These are phyloP conservation scores for Ophiostoma ulmi DNA, from an alignment of 2,329 filamentous ascomycete genomes.

Conservation along the genomic window DNA sequence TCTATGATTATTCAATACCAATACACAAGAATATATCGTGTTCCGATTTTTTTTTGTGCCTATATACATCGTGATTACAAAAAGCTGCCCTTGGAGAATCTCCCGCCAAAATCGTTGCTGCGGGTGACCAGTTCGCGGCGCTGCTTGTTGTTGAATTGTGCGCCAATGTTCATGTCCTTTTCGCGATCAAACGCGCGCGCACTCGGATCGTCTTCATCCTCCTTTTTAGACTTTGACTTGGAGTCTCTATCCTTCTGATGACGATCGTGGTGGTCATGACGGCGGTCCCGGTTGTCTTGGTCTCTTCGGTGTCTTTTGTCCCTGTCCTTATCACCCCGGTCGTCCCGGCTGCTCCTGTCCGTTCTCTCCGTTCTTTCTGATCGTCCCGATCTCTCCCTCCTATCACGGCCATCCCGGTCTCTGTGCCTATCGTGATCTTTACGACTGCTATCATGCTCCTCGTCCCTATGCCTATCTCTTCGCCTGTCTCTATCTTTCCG, in stretches of 20 bases:
- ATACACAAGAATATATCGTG: background rate
- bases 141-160: conserved; percentile 66
- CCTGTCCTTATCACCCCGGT: background rate
- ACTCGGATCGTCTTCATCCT: conserved; percentile 85
- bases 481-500: background rate
- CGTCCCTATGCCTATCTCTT: conserved; percentile 5
- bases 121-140: conserved; percentile 72
- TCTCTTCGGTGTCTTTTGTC: background rate
- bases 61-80: conserved; percentile 37
- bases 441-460: background rate
- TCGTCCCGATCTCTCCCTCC: background rate
- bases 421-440: background rate
- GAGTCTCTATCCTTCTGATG: background rate
- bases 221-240: conserved; percentile 29
- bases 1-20: background rate
- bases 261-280: background rate
- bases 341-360: background rate
- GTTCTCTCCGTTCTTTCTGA: background rate
- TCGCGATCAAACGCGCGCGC: conserved; percentile 82
- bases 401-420: background rate
- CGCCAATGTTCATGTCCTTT: conserved; percentile 82
- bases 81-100: conserved; percentile 73
- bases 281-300: background rate
- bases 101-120: conserved; percentile 72
- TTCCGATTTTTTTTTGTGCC: background rate